Percentiles rank a stretch among this genome's conserved stretches.
Evolutionary conservation across 2,329 filamentous ascomycete genomes (phyloP).

Genomic region (Gaeumannomyces sp.): DNA sequence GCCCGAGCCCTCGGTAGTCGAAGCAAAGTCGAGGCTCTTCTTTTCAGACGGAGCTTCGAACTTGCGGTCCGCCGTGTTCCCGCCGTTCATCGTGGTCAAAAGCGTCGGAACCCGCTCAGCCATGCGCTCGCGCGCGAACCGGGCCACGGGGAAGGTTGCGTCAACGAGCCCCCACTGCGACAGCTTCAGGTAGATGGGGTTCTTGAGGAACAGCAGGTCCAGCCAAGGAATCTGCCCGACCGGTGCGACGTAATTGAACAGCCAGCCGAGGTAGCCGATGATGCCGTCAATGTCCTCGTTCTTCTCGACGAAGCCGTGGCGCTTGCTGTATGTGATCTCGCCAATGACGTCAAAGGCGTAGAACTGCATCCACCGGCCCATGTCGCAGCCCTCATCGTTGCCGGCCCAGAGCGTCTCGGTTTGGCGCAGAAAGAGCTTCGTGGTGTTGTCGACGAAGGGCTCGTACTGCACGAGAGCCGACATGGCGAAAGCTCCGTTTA

Average conservation of each 20-base stretch:
- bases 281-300: conserved; percentile 73
- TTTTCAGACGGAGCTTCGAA: background rate
- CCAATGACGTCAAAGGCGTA: conserved; percentile 80
- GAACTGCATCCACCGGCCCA: conserved; percentile 69
- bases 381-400: conserved; percentile 47
- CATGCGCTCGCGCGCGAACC: conserved; percentile 64
- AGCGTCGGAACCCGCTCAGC: conserved; percentile 48
- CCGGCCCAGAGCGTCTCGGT: conserved; percentile 50
- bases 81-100: conserved; percentile 15
- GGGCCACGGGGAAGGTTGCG: conserved; percentile 64
- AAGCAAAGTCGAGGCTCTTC: background rate
- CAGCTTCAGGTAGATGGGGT: conserved; percentile 63
- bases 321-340: conserved; percentile 69
- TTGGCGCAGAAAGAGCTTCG: conserved; percentile 61
- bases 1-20: conserved; percentile 17
- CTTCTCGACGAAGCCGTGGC: conserved; percentile 68
- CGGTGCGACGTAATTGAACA: conserved; percentile 67
- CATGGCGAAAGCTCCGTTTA: conserved; percentile 75
- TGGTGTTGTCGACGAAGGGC: conserved; percentile 71
- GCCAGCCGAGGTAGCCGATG: conserved; percentile 53
- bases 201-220: conserved; percentile 66
- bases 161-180: conserved; percentile 62
- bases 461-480: conserved; percentile 71
- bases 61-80: conserved; percentile 32
- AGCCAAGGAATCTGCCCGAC: conserved; percentile 69